Evolutionary conservation across 1,284 basidiomycete species (phyloP).

Genomic region (Marasmius oreades): DNA sequence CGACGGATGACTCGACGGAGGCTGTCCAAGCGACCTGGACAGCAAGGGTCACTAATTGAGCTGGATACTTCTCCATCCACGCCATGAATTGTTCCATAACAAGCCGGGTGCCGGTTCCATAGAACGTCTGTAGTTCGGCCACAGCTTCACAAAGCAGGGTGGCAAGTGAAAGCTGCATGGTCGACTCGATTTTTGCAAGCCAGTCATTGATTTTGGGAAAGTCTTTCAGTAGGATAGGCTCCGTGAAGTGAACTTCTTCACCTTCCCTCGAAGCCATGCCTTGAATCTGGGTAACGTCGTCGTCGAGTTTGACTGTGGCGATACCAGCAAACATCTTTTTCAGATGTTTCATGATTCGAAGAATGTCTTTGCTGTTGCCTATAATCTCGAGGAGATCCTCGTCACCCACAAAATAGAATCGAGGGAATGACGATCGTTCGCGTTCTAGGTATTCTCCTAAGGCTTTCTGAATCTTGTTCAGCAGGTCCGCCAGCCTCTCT

Average conservation of each 20-base stretch:
- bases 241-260: conserved; percentile 84
- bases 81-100: conserved; percentile 68
- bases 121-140: conserved; percentile 78
- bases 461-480: conserved; percentile 99
- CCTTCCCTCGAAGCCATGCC: conserved; percentile 95
- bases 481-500: conserved; percentile 92
- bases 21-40: conserved; percentile 94
- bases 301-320: conserved; percentile 85
- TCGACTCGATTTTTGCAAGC: conserved; percentile 88
- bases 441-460: conserved; percentile 98
- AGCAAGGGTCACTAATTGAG: conserved; percentile 93
- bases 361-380: conserved; percentile 98
- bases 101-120: conserved; percentile 58
- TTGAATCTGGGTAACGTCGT: conserved; percentile 82
- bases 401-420: conserved; percentile 99
- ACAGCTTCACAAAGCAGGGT: conserved; percentile 77
- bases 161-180: conserved; percentile 93
- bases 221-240: conserved; percentile 86
- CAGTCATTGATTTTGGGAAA: conserved; percentile 99
- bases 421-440: conserved; percentile 95
- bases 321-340: conserved; percentile 99
- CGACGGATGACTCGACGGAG: conserved; percentile 76
- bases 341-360: conserved; percentile 96
- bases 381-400: conserved; percentile 99
- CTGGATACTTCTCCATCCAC: conserved; percentile 94